Conservation (phyloP, 208 protist species). For the Trypanosoma avium region DNA sequence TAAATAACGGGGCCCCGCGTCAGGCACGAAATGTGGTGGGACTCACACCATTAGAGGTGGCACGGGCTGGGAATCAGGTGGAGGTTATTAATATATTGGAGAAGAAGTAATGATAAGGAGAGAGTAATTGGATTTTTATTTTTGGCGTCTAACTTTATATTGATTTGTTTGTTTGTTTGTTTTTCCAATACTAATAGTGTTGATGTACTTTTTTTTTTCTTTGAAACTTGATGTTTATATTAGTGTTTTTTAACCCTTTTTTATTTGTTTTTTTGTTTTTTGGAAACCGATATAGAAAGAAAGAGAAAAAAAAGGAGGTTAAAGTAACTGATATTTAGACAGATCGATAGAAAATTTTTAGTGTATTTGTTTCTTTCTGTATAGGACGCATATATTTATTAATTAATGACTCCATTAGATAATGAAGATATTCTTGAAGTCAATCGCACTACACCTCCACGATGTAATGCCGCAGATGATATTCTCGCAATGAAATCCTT, state of each 20-base stretch:
- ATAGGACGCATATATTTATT: no score
- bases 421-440: neutral
- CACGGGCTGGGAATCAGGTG: conserved; percentile 32
- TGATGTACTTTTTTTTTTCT: neutral
- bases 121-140: neutral
- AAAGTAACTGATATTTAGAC: neutral
- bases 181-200: no score
- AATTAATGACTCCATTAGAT: conserved; percentile 1
- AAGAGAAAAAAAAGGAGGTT: neutral
- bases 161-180: neutral
- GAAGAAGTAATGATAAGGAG: neutral
- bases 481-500: conserved; percentile 18
- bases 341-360: no score
- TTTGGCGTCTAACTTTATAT: neutral
- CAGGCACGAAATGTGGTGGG: conserved; percentile 60
- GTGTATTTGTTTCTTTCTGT: no score
- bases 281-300: neutral
- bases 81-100: conserved; percentile 38
- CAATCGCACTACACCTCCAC: neutral
- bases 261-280: conserved; percentile 12
- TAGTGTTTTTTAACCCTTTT: neutral
- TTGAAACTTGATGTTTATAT: no score
- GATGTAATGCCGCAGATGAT: neutral
- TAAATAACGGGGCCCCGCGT: conserved; percentile 45
- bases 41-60: conserved; percentile 61